Evolutionary conservation across 2,329 filamentous ascomycete genomes (phyloP), one percentile per base, ranked within the genome.

Genomic region (Claviceps sp.): DNA sequence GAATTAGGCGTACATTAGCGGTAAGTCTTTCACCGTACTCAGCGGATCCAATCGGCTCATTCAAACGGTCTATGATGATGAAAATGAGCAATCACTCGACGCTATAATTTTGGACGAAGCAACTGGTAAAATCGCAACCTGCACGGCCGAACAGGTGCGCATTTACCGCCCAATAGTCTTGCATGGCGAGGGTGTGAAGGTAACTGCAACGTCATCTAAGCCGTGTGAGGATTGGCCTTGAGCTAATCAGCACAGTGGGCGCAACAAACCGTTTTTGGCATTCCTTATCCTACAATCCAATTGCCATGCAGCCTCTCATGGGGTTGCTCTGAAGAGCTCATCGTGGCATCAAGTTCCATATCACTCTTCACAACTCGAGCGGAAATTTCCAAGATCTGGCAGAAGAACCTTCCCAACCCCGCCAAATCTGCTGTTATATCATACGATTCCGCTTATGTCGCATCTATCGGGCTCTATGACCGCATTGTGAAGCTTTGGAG

Each of bases 401-500:
- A 79, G 50, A 85, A 85, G 63, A 65, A 71, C 43, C 73, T 97
- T 6, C 84, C 90, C 2, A 89, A 78, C 61, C 76, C 83, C 0
- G 80, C 80, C 39, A 86, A 86, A 61, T 79, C 84, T 52, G 89
- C 89, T 2, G 73, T 77, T 8, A 82, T 96, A 58, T 95, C 91
- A 1, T 88, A 88, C 56, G 91, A 95, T 65, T 90, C 88, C 13
- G 83, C 83, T 20, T 82, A 95, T 54, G 88, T 97, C 50, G 91
- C 89, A 17, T 90, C 87, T 1, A 79, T 86, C 13, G 86, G 88
- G 43, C 72, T 76, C 48, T 80, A 87, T 62, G 93, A 97, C 66
- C 78, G 84, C 49, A 71, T 97, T 20, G 82, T 95, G 58, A 97
- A 98, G 69, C 79, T 97, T 60, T 98, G 94, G 93, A 81, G 89